Base-by-base conservation (phyloP, 768 basidiomycete species). In the Mrakia blollopis region DNA sequence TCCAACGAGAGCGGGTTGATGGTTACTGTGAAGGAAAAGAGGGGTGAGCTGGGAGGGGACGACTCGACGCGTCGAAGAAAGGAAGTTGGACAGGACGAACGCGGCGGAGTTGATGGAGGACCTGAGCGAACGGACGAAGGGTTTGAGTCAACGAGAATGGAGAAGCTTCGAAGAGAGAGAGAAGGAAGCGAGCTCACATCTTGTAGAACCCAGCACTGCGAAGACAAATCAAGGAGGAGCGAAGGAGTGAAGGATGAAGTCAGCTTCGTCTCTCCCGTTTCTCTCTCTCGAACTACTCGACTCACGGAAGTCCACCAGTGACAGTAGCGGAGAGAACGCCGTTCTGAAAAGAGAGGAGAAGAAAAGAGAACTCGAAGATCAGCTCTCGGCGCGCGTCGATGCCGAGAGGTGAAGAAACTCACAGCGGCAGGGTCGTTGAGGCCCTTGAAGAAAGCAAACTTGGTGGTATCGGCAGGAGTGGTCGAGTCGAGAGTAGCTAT, bases 371-470 rank as follows among this genome's bases (percentile, higher is more conserved):
- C n/a, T n/a, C n/a, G n/a, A n/a, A n/a, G n/a, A n/a, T n/a, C n/a
- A n/a, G n/a, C n/a, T n/a, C n/a, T n/a, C n/a, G n/a, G n/a, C n/a
- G n/a, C n/a, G n/a, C n/a, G n/a, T n/a, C n/a, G n/a, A n/a, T n/a
- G n/a, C n/a, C n/a, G n/a, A n/a, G n/a, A n/a, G n/a, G n/a, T n/a
- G n/a, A n/a, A n/a, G n/a, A n/a, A 44, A 72, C 72, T 18, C 54
- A 72, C 72, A n/a, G 25, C 25, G 0, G 65, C 74, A 35, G 65
- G 32, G 13, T 70, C 74, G 67, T 75, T 75, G 13, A 75, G 35
- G 3, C 74, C 74, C 60, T 75, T 75, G 67, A 75, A 75, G 67
- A 75, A 75, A 25, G 74, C 74, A 35, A 75, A 75, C 50, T 69
- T 50, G 39, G 62, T 63, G 25, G 74, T 65, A 57, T 75, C 74